A percentile compares a stretch with the other conserved stretches of the same genome.
Conservation (phyloP, 2,329 filamentous ascomycete species). For the Cercospora sp. region DNA sequence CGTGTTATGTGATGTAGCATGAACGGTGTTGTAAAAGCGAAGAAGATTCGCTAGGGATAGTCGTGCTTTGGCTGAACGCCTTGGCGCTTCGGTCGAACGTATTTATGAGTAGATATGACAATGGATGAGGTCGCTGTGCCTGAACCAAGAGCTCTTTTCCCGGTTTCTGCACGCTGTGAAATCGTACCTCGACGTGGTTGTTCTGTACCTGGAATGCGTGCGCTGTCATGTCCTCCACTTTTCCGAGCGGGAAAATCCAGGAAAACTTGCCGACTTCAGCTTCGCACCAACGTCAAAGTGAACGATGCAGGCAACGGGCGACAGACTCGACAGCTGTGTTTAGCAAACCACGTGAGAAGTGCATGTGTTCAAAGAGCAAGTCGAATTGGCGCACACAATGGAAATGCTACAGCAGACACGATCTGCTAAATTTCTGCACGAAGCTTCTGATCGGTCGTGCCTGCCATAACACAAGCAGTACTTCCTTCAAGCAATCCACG, state of each 20-base stretch:
- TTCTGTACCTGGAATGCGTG: not conserved
- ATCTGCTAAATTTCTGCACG: not conserved
- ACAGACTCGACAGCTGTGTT: not conserved
- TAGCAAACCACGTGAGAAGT: not conserved
- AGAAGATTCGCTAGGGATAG: slow-evolving; percentile 29
- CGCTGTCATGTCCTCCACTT: not conserved
- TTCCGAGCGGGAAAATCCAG: not conserved
- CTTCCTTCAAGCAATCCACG: not conserved
- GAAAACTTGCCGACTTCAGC: not conserved
- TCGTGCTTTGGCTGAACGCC: slow-evolving; percentile 28
- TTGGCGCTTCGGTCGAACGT: slow-evolving; percentile 26
- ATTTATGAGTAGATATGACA: slow-evolving; percentile 30
- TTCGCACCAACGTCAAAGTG: not conserved
- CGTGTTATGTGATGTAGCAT: slow-evolving; percentile 31
- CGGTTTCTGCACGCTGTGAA: not conserved
- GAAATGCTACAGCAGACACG: not conserved
- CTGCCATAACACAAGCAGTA: not conserved
- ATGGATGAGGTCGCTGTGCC: slow-evolving; percentile 22
- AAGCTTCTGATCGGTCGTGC: not conserved
- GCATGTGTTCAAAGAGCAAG: not conserved
- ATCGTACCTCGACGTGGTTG: not conserved
- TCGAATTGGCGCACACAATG: not conserved
- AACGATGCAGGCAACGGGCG: not conserved
- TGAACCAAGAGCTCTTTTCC: slow-evolving; percentile 15
- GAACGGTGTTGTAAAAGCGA: slow-evolving; percentile 30